Conservation (phyloP, 1,139 yeast species). For the Pichia cactophila region DNA sequence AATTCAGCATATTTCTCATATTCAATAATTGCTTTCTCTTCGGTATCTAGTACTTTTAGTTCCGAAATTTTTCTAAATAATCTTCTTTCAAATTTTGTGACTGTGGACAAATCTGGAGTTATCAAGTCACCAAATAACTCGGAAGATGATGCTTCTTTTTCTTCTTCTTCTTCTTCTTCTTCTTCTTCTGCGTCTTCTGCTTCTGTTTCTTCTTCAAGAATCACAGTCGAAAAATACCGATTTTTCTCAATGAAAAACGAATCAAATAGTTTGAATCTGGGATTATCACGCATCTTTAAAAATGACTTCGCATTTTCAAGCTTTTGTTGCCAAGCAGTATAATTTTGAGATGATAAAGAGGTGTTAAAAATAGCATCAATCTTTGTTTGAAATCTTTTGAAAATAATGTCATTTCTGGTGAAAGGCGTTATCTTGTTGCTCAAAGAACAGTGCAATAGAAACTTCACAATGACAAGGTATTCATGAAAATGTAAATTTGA, state of each 20-base stretch:
- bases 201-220: neutral
- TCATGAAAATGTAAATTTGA: neutral
- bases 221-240: neutral
- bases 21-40: slow-evolving; percentile 2
- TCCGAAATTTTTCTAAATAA: slow-evolving; percentile 6
- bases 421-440: slow-evolving; percentile 2
- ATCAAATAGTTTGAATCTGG: neutral
- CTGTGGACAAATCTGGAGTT: slow-evolving; percentile 5
- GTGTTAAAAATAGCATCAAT: slow-evolving; percentile 4
- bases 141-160: neutral
- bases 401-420: slow-evolving; percentile 6
- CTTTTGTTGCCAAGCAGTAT: neutral
- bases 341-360: neutral
- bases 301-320: slow-evolving; percentile 10
- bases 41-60: slow-evolving; percentile 5
- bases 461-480: slow-evolving; percentile 5
- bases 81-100: slow-evolving; percentile 9
- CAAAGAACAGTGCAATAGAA: slow-evolving; percentile 3
- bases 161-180: too few relatives aligned
- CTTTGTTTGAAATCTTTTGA: slow-evolving; percentile 4
- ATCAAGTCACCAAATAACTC: neutral
- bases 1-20: neutral
- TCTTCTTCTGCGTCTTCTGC: neutral
- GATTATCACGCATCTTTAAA: neutral
- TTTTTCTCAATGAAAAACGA: neutral